Evolutionary conservation across 345 rosid species (phyloP).

Genomic region (Luvunga scandens): DNA sequence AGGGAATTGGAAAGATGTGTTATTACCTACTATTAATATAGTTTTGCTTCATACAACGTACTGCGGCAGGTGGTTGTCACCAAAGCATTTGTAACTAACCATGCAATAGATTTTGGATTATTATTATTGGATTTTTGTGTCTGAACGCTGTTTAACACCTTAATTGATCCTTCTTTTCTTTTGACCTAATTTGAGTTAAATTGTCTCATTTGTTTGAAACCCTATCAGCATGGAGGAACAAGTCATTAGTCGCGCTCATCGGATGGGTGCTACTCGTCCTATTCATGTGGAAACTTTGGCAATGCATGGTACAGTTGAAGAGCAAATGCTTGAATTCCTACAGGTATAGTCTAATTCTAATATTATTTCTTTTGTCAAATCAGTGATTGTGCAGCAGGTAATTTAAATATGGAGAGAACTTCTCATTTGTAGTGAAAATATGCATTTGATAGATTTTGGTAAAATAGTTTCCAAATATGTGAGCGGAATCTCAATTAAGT

Average conservation of each 20-base stretch:
- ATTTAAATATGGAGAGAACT: not conserved
- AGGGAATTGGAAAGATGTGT: too few species aligned
- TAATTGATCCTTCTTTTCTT: not conserved
- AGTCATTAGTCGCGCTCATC: slow-evolving; percentile 89
- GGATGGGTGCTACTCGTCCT: slow-evolving; percentile 92
- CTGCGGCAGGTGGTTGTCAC: too few species aligned
- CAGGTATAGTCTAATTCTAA: slow-evolving; percentile 41
- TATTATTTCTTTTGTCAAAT: not conserved
- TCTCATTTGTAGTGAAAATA: not conserved
- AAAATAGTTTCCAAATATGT: not conserved
- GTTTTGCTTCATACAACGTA: too few species aligned
- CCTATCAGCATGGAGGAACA: slow-evolving; percentile 87
- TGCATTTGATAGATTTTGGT: not conserved
- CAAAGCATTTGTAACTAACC: too few species aligned
- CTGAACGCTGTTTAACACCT: not conserved
- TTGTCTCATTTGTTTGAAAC: slow-evolving; percentile 3
- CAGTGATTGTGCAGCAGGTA: not conserved
- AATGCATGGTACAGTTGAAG: slow-evolving; percentile 91
- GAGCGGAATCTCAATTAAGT: not conserved
- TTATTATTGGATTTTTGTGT: too few species aligned
- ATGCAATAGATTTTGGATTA: too few species aligned
- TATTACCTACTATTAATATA: too few species aligned
- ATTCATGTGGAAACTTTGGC: slow-evolving; percentile 81
- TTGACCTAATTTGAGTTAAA: not conserved
- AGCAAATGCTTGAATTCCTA: slow-evolving; percentile 84